Conservation (phyloP, 2,329 filamentous ascomycete species). For the Botrytis hyacinthi region DNA sequence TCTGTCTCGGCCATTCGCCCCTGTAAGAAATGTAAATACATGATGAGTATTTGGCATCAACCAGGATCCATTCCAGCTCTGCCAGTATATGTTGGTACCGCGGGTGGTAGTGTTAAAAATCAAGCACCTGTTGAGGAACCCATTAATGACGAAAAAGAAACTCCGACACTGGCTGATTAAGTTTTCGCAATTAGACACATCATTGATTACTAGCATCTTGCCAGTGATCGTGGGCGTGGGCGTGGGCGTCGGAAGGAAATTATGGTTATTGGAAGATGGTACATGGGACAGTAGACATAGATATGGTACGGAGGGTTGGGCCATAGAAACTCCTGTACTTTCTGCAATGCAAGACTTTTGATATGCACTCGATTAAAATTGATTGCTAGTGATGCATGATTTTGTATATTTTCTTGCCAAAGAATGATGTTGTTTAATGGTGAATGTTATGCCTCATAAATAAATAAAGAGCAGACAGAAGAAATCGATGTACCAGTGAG, state of each 20-base stretch:
- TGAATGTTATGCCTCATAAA: background rate
- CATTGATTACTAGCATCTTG: background rate
- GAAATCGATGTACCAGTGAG: background rate
- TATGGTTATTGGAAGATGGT: background rate
- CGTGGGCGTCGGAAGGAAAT: background rate
- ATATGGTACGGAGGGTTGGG: background rate
- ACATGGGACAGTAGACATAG: background rate
- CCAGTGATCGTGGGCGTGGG: background rate
- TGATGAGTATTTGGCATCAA: background rate
- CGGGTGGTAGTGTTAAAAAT: background rate
- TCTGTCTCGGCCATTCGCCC: background rate
- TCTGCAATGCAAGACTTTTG: background rate
- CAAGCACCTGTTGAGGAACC: no score
- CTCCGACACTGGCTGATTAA: background rate
- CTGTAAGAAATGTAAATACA: background rate
- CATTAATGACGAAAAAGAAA: background rate
- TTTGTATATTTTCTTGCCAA: no score
- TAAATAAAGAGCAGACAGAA: background rate
- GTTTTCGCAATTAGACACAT: background rate
- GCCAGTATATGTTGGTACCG: background rate
- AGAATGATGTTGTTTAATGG: background rate
- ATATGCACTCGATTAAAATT: background rate
- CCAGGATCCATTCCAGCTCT: background rate
- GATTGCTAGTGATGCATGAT: background rate
- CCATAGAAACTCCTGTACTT: background rate